A percentile compares a stretch with the other conserved stretches of the same genome.
Conservation (phyloP, 768 basidiomycete genomes). For the Auriscalpium vulgare region DNA sequence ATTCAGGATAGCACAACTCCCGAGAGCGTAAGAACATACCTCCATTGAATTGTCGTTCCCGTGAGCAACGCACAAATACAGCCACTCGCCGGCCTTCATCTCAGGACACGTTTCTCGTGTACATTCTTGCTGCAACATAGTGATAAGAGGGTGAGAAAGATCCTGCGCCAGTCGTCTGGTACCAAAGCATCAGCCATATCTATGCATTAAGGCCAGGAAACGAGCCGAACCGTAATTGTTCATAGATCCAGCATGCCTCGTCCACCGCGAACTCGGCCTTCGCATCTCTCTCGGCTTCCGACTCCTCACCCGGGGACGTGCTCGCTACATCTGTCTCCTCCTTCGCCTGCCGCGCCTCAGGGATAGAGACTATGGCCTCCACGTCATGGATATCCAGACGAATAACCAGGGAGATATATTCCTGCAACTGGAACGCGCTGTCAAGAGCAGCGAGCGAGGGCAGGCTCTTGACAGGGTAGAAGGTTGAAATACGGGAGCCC, state of each 20-base stretch:
- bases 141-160: constrained; percentile 77
- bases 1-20: neutral
- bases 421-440: constrained; percentile 91
- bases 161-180: constrained; percentile 80
- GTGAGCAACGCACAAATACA: constrained; percentile 93
- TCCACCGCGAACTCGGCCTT: constrained; percentile 57
- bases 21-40: constrained; percentile 33
- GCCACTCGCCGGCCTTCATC: constrained; percentile 99
- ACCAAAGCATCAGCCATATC: neutral
- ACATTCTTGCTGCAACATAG: constrained; percentile 81
- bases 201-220: neutral
- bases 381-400: constrained; percentile 86
- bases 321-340: constrained; percentile 9
- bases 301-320: constrained; percentile 21
- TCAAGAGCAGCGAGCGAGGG: constrained; percentile 69
- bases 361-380: constrained; percentile 69
- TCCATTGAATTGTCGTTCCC: constrained; percentile 84
- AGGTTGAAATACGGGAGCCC: constrained; percentile 71
- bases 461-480: constrained; percentile 68
- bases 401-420: constrained; percentile 86
- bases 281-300: constrained; percentile 25
- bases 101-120: constrained; percentile 82
- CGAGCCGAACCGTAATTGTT: constrained; percentile 42
- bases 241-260: constrained; percentile 80
- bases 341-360: constrained; percentile 27